Evolutionary conservation across 345 rosid species (phyloP).

Genomic region (Gossypium arboreum): DNA sequence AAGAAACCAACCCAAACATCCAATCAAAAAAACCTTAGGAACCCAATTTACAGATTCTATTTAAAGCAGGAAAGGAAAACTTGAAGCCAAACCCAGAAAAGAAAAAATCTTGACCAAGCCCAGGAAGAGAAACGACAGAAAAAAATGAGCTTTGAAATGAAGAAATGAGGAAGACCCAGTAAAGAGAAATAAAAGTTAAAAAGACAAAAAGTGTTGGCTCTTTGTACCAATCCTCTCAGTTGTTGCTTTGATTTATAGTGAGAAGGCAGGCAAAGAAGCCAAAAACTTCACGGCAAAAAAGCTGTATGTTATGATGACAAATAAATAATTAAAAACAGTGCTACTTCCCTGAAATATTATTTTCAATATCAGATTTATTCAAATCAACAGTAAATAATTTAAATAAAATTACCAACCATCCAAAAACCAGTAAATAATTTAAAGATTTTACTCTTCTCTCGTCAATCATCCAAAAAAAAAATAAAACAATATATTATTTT

Average conservation of each 20-base stretch:
- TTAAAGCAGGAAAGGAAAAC: not conserved
- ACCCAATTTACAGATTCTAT: not conserved
- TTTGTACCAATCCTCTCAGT: not conserved
- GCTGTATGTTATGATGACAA: not conserved
- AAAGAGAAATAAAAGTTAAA: not conserved
- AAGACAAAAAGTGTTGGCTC: not conserved
- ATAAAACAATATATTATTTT: no score
- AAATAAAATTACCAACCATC: no score
- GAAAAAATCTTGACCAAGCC: not conserved
- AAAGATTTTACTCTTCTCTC: no score
- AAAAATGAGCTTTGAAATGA: not conserved
- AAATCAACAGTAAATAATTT: no score
- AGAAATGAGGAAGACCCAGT: not conserved
- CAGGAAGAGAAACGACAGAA: not conserved
- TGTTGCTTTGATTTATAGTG: not conserved
- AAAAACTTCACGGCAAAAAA: not conserved
- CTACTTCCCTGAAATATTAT: not conserved
- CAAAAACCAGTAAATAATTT: no score
- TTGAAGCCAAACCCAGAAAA: slow-evolving; percentile 1
- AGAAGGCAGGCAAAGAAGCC: not conserved
- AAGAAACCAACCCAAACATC: not conserved
- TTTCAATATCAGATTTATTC: no score
- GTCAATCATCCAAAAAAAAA: no score
- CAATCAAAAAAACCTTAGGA: not conserved
- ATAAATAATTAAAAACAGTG: not conserved